Conservation (phyloP, 2,329 filamentous ascomycete genomes). For the Clonostachys solani region DNA sequence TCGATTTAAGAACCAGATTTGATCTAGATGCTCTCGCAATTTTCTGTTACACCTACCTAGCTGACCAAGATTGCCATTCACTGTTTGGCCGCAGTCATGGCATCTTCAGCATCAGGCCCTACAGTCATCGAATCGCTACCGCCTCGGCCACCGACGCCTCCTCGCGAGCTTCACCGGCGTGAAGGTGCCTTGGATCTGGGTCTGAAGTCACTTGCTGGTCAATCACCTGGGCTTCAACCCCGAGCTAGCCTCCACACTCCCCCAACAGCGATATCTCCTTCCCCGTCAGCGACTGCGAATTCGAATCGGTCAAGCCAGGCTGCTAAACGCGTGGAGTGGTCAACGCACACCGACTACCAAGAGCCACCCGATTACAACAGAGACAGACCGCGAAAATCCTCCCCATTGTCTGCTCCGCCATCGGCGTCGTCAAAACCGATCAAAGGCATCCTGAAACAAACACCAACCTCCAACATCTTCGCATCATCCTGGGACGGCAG, state of each 20-base stretch:
- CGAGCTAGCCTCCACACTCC: conserved; percentile 38
- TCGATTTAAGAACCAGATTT: too few species aligned
- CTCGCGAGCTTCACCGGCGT: conserved; percentile 37
- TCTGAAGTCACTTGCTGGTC: conserved; percentile 6
- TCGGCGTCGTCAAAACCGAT: conserved; percentile 38
- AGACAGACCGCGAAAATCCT: conserved; percentile 27
- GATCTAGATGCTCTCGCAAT: not conserved
- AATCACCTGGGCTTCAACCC: conserved; percentile 27
- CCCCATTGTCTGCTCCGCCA: conserved; percentile 33
- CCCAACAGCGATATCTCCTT: conserved; percentile 41
- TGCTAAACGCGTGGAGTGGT: conserved; percentile 53
- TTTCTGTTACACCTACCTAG: not conserved
- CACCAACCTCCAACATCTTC: conserved; percentile 41
- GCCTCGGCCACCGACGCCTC: conserved; percentile 63
- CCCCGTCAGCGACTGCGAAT: conserved; percentile 33
- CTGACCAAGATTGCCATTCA: conserved; percentile 30
- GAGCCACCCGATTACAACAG: conserved; percentile 44
- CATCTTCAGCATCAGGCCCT: conserved; percentile 32
- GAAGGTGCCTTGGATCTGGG: too few species aligned
- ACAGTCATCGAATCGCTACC: conserved; percentile 46
- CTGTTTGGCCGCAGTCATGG: conserved; percentile 33
- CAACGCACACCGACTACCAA: conserved; percentile 50
- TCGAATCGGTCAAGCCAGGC: conserved; percentile 30
- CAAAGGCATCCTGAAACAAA: conserved; percentile 76
- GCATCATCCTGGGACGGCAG: conserved; percentile 32